Percentiles rank a stretch among this genome's conserved stretches.
phyloP scores from a whole-genome alignment of 1,284 basidiomycete species.

The Sporisorium exsertum region DNA sequence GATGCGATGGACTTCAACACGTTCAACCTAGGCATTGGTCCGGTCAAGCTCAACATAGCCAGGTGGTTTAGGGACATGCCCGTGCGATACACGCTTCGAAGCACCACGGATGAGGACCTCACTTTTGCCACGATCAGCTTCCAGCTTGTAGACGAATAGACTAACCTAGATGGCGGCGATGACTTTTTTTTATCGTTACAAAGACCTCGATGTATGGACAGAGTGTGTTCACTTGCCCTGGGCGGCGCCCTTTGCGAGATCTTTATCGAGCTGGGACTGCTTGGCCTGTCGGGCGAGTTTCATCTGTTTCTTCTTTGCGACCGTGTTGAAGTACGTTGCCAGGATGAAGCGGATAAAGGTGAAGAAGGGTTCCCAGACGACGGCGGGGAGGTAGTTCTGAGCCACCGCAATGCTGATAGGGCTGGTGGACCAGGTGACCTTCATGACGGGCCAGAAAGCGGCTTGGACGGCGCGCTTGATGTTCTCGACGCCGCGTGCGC shows the following conservation, averaged over 20 bases:
- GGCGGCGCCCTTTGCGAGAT: conserved; percentile 55
- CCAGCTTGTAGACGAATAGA: conserved; percentile 67
- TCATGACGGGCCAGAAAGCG: conserved; percentile 81
- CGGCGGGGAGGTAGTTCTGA: conserved; percentile 78
- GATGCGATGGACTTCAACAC: conserved; percentile 65
- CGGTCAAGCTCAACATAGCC: conserved; percentile 57
- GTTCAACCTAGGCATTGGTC: conserved; percentile 61
- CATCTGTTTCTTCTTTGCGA: conserved; percentile 65
- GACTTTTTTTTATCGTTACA: not conserved
- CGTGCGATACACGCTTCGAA: conserved; percentile 70
- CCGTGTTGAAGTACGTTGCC: conserved; percentile 59
- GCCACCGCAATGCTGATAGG: conserved; percentile 79
- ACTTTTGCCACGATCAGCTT: conserved; percentile 70
- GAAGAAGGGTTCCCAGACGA: conserved; percentile 61
- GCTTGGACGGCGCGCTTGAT: conserved; percentile 79
- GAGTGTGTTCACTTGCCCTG: conserved; percentile 39
- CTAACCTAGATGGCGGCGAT: not conserved
- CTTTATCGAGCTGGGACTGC: conserved; percentile 34
- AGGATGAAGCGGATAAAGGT: conserved; percentile 58
- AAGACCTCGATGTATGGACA: not conserved
- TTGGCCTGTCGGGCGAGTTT: conserved; percentile 47
- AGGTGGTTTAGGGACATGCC: conserved; percentile 69
- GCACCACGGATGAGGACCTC: conserved; percentile 68
- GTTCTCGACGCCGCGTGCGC: conserved; percentile 78
- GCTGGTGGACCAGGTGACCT: conserved; percentile 80